Percentiles rank a stretch among this genome's conserved stretches.
Conservation (phyloP, 768 basidiomycete genomes). For the Lepiota subincarnata region DNA sequence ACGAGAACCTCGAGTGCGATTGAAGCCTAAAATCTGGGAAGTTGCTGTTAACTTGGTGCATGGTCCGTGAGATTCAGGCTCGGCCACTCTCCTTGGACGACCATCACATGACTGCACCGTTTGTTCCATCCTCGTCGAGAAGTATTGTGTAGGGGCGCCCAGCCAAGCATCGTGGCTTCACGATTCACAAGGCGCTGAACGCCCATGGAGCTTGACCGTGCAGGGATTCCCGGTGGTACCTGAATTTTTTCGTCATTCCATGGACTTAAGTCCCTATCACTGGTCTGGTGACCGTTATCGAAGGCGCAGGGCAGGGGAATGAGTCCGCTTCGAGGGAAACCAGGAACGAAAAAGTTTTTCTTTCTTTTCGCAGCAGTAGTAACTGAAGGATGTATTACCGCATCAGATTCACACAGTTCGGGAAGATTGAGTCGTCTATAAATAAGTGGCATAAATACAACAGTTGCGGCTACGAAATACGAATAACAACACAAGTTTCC, state of each 20-base stretch:
- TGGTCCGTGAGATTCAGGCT: too few relatives aligned
- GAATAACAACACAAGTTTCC: not conserved
- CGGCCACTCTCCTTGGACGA: too few relatives aligned
- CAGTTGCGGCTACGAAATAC: not conserved
- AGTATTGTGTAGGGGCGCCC: not conserved
- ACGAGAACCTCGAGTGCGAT: too few relatives aligned
- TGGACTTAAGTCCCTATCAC: not conserved
- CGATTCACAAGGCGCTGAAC: not conserved
- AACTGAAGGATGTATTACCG: not conserved
- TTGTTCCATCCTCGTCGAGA: too few relatives aligned
- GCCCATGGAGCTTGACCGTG: not conserved
- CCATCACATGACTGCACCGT: too few relatives aligned
- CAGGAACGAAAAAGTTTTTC: too few relatives aligned
- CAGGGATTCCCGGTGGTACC: not conserved
- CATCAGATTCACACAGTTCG: not conserved
- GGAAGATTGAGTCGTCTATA: not conserved
- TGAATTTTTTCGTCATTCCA: too few relatives aligned
- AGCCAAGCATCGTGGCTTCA: not conserved
- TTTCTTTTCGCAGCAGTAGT: not conserved
- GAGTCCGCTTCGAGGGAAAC: not conserved
- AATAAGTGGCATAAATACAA: slow-evolving; percentile 7
- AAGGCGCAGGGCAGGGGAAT: not conserved
- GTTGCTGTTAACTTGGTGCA: too few relatives aligned
- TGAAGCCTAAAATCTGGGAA: too few relatives aligned
- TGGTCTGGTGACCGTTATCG: not conserved